phyloP scores from a whole-genome alignment of 371 early-diverging fungal species.

The Rhizopus delemar region DNA sequence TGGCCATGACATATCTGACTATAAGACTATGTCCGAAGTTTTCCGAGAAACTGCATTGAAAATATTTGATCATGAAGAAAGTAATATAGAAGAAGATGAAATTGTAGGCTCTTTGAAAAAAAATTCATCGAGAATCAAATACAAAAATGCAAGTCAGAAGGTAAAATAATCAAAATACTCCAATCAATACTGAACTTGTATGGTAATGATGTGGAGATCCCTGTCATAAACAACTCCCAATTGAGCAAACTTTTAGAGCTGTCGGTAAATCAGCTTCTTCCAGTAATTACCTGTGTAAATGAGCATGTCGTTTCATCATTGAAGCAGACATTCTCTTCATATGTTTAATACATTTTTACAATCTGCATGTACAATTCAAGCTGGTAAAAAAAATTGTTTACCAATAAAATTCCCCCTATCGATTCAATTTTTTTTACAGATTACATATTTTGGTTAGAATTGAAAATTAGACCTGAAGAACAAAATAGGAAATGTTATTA shows the following conservation, averaged over 20 bases:
- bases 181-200: slow-evolving; percentile 5
- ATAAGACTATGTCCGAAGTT: slow-evolving; percentile 1
- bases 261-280: slow-evolving; percentile 1
- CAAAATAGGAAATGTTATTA: no score
- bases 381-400: no score
- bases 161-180: slow-evolving; percentile 2
- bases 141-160: slow-evolving; percentile 3
- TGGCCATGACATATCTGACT: slow-evolving; percentile 6
- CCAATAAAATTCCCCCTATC: no score
- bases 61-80: slow-evolving; percentile 2
- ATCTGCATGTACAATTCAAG: no score
- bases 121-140: not conserved
- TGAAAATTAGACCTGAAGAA: no score
- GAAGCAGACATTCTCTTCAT: slow-evolving; percentile 3
- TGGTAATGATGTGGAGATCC: slow-evolving; percentile 1
- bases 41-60: slow-evolving; percentile 6
- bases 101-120: slow-evolving; percentile 1
- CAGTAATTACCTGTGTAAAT: slow-evolving; percentile 2
- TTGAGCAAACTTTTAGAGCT: slow-evolving; percentile 1
- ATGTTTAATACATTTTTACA: no score
- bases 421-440: not conserved
- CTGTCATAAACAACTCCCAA: not conserved
- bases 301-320: slow-evolving; percentile 3
- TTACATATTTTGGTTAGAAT: slow-evolving; percentile 4
- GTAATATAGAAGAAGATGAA: slow-evolving; percentile 4